phyloP scores from a whole-genome alignment of 768 basidiomycete genomes.

The Cyathus striatus region DNA sequence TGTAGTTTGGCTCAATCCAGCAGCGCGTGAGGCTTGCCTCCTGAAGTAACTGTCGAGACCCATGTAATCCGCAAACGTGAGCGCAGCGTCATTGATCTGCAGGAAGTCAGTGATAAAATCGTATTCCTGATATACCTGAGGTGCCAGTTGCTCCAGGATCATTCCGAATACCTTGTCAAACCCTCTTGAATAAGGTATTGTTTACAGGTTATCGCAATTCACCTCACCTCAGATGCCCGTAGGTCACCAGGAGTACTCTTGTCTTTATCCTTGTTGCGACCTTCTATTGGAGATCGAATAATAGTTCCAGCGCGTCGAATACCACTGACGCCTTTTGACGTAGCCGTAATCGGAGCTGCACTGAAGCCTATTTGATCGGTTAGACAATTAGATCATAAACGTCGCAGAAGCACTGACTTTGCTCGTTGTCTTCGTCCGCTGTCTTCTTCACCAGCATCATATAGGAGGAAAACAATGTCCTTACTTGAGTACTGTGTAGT shows the following conservation, averaged over 20 bases:
- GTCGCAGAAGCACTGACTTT: conserved; percentile 38
- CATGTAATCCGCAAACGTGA: conserved; percentile 96
- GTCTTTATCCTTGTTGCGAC: conserved; percentile 54
- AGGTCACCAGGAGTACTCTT: conserved; percentile 54
- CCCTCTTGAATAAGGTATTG: conserved; percentile 1
- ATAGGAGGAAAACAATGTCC: conserved; percentile 58
- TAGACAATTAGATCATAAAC: conserved; percentile 1
- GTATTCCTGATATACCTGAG: conserved; percentile 76
- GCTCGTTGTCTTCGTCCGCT: conserved; percentile 69
- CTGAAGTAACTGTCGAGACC: conserved; percentile 91
- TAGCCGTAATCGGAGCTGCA: conserved; percentile 29
- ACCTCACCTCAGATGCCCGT: conserved; percentile 67
- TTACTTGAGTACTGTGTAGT: conserved; percentile 79
- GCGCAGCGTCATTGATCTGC: conserved; percentile 81
- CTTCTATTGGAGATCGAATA: conserved; percentile 73
- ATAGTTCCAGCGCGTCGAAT: conserved; percentile 83
- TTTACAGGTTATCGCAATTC: background rate
- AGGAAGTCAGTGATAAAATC: conserved; percentile 90
- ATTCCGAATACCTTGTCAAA: conserved; percentile 61
- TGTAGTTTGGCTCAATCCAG: conserved; percentile 63
- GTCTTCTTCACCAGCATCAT: conserved; percentile 57
- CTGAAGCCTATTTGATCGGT: conserved; percentile 36
- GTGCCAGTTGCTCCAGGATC: conserved; percentile 71
- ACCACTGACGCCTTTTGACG: conserved; percentile 45
- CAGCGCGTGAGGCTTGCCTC: conserved; percentile 77